phyloP scores from a whole-genome alignment of 2,329 filamentous ascomycete species.

The Sclerotinia sclerotiorum region DNA sequence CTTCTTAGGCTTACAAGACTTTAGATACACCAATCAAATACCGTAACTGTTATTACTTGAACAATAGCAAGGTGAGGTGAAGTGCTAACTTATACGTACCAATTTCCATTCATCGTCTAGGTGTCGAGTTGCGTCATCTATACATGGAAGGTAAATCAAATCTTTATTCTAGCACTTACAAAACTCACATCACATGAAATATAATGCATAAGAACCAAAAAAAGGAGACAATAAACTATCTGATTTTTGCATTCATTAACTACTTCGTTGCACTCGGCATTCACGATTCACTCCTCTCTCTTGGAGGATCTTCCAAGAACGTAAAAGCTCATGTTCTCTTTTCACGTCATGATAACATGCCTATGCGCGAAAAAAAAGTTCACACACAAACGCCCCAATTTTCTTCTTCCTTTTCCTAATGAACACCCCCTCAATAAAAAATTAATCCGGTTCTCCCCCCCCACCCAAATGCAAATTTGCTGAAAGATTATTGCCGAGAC shows the following conservation, averaged over 20 bases:
- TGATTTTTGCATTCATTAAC: constrained; percentile 10
- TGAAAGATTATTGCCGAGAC: constrained; percentile 21
- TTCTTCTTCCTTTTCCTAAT: constrained; percentile 8
- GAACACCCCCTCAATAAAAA: background rate
- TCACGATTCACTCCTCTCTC: background rate
- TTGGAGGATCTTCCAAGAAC: background rate
- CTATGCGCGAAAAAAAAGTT: background rate
- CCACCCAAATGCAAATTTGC: constrained; percentile 17
- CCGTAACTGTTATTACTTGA: too few relatives aligned
- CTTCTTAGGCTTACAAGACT: too few relatives aligned
- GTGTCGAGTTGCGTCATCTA: too few relatives aligned
- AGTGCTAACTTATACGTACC: too few relatives aligned
- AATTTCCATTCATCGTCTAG: too few relatives aligned
- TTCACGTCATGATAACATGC: background rate
- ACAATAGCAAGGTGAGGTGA: too few relatives aligned
- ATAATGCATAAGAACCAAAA: background rate
- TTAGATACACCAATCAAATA: too few relatives aligned
- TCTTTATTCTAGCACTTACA: background rate
- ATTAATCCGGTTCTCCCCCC: too few relatives aligned
- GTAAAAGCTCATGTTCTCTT: background rate
- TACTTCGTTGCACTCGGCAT: background rate
- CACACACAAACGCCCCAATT: background rate
- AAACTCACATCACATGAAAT: background rate
- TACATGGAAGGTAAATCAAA: too few relatives aligned
- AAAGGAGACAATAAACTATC: background rate